Conservation (phyloP, 208 protist genomes). For the Strigomonas culicis region DNA sequence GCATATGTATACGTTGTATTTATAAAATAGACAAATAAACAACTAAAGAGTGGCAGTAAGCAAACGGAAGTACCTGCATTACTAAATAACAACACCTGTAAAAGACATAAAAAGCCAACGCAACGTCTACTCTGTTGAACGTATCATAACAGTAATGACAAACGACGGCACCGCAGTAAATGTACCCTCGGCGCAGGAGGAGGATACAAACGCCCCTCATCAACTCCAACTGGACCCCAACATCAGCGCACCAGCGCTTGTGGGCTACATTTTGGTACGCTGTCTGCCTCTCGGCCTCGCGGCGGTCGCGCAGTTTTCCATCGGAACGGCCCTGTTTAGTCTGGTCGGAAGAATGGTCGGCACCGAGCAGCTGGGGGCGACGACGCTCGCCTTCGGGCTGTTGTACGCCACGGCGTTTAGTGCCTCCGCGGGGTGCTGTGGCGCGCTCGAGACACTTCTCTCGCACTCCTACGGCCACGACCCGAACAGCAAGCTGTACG, state of each 20-base stretch:
- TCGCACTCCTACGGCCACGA: slow-evolving; percentile 72
- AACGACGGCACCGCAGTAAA: too few relatives aligned
- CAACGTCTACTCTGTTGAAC: too few relatives aligned
- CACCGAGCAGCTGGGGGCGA: slow-evolving; percentile 46
- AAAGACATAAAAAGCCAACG: not conserved
- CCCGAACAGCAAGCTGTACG: slow-evolving; percentile 66
- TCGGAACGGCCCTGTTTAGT: slow-evolving; percentile 39
- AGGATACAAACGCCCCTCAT: not conserved
- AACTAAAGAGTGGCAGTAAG: not conserved
- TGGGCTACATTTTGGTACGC: slow-evolving; percentile 33
- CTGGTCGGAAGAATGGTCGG: slow-evolving; percentile 55
- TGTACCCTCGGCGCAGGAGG: too few relatives aligned
- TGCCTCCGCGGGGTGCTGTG: slow-evolving; percentile 57
- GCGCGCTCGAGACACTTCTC: slow-evolving; percentile 75
- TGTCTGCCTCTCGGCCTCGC: slow-evolving; percentile 60
- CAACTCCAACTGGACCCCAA: slow-evolving; percentile 14
- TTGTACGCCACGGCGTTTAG: slow-evolving; percentile 74
- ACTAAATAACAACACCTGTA: not conserved
- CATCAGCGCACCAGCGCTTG: slow-evolving; percentile 11
- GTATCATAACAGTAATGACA: too few relatives aligned
- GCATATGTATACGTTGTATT: slow-evolving; percentile 3
- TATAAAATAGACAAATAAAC: not conserved
- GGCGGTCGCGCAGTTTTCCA: slow-evolving; percentile 57
- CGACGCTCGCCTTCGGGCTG: slow-evolving; percentile 63
- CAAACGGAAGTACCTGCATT: not conserved